A percentile compares a stretch with the other conserved stretches of the same genome.
Conservation (phyloP, 164 flowering plant species). For the Tinospora cordifolia region DNA sequence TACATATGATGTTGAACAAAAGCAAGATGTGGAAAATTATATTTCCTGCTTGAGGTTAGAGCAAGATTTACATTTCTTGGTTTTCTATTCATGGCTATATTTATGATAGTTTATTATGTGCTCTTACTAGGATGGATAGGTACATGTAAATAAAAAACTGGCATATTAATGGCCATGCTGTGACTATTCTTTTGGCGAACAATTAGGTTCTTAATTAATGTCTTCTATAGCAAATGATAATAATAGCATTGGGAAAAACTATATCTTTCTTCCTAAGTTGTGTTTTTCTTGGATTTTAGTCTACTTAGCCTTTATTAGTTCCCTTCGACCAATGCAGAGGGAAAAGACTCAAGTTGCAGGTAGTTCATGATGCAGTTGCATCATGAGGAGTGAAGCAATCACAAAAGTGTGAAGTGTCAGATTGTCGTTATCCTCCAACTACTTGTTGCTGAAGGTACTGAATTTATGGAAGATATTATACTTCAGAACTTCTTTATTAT, state of each 20-base stretch:
- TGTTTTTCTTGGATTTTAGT: neutral
- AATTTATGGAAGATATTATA: neutral
- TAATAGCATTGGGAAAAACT: no score
- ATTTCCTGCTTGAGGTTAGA: slow-evolving; percentile 29
- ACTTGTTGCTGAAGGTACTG: slow-evolving; percentile 6
- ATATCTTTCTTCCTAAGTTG: no score
- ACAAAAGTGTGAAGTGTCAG: slow-evolving; percentile 2
- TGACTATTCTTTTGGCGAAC: no score
- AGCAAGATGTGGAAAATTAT: slow-evolving; percentile 19
- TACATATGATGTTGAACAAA: slow-evolving; percentile 23
- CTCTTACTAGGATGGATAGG: neutral
- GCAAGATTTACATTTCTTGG: neutral
- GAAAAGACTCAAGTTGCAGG: slow-evolving; percentile 8
- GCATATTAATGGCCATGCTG: no score
- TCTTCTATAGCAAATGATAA: no score
- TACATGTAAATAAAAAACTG: neutral
- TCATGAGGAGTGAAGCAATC: neutral
- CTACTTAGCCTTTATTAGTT: neutral
- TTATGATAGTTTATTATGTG: neutral
- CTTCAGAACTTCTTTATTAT: neutral
- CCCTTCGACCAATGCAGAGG: slow-evolving; percentile 5
- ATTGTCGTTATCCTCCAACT: slow-evolving; percentile 7
- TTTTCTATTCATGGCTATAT: neutral
- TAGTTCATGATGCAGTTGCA: slow-evolving; percentile 1
- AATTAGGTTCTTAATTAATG: no score